Base-by-base conservation (phyloP, 306 rosid species). In the Vigna hirtella region DNA sequence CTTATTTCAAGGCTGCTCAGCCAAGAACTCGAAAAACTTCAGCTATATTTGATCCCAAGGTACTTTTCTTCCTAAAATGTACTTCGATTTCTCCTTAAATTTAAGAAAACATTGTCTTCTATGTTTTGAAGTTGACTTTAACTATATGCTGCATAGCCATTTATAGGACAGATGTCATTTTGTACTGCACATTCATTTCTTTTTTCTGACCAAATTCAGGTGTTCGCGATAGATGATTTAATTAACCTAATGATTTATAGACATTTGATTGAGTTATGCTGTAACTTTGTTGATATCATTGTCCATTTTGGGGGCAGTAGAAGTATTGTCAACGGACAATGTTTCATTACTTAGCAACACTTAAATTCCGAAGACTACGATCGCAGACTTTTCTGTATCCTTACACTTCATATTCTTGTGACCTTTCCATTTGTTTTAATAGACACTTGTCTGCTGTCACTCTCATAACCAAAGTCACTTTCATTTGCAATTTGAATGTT, bases 21-120 rank as follows among this genome's bases (percentile, higher is more conserved):
- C 88, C 62, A 61, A 89, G 81, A 59, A 69, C 72, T 13, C 61
- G 70, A 28, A 90, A 63, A 84, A 20, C 84, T 48, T 81, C 91
- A 0, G 59, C 71, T 45, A 45, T 88, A 50, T 88, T 89, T 80
- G 94, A 92, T 57, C 78, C 86, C 59, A 81, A 84, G 90, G 98
- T 92, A 24, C 45, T 73, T 78, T 79, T 78, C 79, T 78, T 83
- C 76, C 66, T 55, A 61, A 59, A 40, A 66, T 79, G 59, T 53
- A 73, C 73, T 68, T 13, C 14, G 77, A 16, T 28, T 24, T 59
- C 59, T 26, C 32, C 53, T 20, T 7, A 40, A 73, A 40, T 79
- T 45, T 59, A 11, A 34, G 40, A 62, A 30, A 18, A 32, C 16
- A 26, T 1, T 61, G 78, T 20, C 22, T 74, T 61, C 65, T 49